A percentile compares a stretch with the other conserved stretches of the same genome.
Conservation (phyloP, 306 rosid species). For the Quercus parvula region DNA sequence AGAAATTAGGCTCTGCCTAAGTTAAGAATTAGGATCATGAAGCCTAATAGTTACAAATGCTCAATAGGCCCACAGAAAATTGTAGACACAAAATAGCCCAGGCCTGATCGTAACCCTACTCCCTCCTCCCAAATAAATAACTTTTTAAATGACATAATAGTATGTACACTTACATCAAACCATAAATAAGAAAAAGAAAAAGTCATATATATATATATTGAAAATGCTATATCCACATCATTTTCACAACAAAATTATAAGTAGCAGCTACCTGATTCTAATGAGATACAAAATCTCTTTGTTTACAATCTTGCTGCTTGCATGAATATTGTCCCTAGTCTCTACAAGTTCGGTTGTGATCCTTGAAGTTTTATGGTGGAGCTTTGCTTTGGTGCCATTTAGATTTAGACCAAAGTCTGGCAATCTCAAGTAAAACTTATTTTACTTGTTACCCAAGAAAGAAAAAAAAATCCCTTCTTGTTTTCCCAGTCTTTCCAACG, state of each 20-base stretch:
- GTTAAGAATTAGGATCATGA: neutral
- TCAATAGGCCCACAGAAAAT: neutral
- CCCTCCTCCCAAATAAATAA: no score
- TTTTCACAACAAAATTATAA: no score
- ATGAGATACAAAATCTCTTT: neutral
- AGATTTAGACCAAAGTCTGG: neutral
- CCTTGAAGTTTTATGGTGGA: neutral
- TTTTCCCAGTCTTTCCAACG: neutral
- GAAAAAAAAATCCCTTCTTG: neutral
- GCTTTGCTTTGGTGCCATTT: neutral
- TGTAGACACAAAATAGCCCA: no score
- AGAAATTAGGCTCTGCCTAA: neutral
- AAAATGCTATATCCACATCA: rapidly evolving
- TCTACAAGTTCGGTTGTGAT: no score
- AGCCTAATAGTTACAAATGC: neutral
- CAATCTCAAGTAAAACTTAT: neutral
- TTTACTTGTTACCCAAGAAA: neutral
- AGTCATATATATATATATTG: no score
- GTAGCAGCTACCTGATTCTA: neutral
- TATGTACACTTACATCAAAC: no score
- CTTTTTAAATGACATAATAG: no score
- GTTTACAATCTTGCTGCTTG: neutral
- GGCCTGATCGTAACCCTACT: no score
- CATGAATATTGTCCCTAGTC: neutral
- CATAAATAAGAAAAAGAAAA: no score